Percentiles rank a stretch among this genome's conserved stretches.
These are phyloP conservation scores for Talaromyces marneffei DNA, from an alignment of 2,329 filamentous ascomycete genomes.

Conservation along the genomic window DNA sequence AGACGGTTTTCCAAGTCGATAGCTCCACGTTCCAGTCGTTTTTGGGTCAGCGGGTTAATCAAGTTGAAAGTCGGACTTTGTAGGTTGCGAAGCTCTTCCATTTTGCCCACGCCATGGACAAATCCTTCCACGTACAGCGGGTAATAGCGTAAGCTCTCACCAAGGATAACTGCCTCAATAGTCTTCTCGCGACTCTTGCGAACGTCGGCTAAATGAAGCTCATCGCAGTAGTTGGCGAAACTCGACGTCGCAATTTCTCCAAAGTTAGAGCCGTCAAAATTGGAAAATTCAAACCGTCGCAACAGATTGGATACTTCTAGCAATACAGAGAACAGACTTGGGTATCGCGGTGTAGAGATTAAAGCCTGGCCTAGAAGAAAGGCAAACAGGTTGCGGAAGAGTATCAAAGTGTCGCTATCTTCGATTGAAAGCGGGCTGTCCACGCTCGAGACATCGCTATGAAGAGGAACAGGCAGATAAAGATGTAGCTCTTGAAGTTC, in stretches of 20 bases:
- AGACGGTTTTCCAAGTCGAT: conserved; percentile 72
- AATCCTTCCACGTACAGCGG: conserved; percentile 87
- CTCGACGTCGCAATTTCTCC: conserved; percentile 53
- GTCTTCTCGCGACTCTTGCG: conserved; percentile 79
- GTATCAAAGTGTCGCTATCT: conserved; percentile 53
- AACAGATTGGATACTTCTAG: conserved; percentile 55
- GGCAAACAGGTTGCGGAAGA: conserved; percentile 59
- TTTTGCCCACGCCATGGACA: conserved; percentile 82
- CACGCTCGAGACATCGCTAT: conserved; percentile 42
- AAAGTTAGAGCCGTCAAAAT: conserved; percentile 58
- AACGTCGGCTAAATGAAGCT: conserved; percentile 72
- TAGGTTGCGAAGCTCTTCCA: conserved; percentile 63
- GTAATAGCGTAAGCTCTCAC: conserved; percentile 76
- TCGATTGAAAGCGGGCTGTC: conserved; percentile 33
- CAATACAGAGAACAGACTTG: conserved; percentile 56
- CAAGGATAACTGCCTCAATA: conserved; percentile 80
- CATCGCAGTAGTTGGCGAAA: conserved; percentile 61
- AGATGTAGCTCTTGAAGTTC: conserved; percentile 47
- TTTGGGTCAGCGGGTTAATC: conserved; percentile 65
- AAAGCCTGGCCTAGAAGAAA: conserved; percentile 59
- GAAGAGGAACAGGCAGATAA: conserved; percentile 54
- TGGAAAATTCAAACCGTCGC: conserved; percentile 54
- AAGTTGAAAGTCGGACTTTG: conserved; percentile 63
- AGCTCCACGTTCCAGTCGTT: conserved; percentile 74
- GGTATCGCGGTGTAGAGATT: conserved; percentile 51